phyloP scores from a whole-genome alignment of 1,284 basidiomycete species.

The Stereum hirsutum region DNA sequence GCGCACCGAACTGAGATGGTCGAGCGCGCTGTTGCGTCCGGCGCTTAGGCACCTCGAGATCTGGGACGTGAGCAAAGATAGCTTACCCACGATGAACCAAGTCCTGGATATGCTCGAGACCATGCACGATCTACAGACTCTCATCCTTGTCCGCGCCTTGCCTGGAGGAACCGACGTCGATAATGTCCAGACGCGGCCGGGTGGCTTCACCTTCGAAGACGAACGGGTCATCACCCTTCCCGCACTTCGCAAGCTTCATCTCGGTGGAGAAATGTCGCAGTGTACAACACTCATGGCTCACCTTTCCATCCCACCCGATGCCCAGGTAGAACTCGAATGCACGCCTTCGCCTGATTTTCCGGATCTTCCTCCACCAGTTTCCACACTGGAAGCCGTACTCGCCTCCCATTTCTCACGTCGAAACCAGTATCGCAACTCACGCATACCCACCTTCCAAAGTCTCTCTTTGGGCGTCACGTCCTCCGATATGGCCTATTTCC shows the following conservation, averaged over 20 bases:
- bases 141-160: background rate
- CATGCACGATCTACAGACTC: slow-evolving; percentile 1
- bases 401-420: background rate
- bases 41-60: background rate
- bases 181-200: background rate
- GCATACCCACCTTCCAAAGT: background rate
- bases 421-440: background rate
- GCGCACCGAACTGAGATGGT: background rate
- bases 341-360: background rate
- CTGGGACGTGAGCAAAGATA: background rate
- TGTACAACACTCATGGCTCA: background rate
- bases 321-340: background rate
- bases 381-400: background rate
- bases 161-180: background rate
- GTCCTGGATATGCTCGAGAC: background rate
- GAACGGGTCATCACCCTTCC: background rate
- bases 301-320: background rate
- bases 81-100: background rate
- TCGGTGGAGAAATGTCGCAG: background rate
- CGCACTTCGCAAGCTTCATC: background rate
- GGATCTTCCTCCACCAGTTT: background rate
- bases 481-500: background rate
- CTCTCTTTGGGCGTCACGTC: background rate
- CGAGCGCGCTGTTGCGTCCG: background rate
- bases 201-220: background rate